These are phyloP conservation scores for Typha latifolia DNA, from an alignment of 176 grass and related monocot genomes.

Conservation along the genomic window DNA sequence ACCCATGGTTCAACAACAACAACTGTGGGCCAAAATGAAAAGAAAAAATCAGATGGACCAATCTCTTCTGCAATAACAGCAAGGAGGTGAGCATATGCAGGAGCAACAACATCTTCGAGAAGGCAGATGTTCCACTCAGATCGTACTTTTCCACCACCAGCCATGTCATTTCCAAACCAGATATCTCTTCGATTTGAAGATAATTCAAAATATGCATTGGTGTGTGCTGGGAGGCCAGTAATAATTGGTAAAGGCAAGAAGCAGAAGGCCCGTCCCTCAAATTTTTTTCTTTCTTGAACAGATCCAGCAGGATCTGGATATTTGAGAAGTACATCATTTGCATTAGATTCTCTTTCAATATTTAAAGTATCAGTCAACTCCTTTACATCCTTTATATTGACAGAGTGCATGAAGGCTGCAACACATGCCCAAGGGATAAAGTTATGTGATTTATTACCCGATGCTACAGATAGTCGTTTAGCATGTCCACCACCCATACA, in stretches of 20 bases:
- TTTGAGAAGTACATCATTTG: conserved; percentile 29
- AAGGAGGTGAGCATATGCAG: conserved; percentile 79
- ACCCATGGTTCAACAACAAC: conserved; percentile 72
- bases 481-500: conserved; percentile 83
- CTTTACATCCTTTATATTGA: conserved; percentile 51
- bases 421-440: conserved; percentile 97
- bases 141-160: conserved; percentile 76
- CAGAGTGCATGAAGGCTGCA: conserved; percentile 83
- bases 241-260: conserved; percentile 89
- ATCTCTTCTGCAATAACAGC: conserved; percentile 68
- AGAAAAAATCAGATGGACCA: conserved; percentile 68
- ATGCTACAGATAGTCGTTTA: conserved; percentile 56
- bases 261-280: conserved; percentile 85
- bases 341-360: conserved; percentile 32
- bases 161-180: conserved; percentile 97
- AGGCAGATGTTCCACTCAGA: conserved; percentile 94
- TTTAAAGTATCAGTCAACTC: conserved; percentile 30
- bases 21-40: conserved; percentile 81
- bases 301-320: conserved; percentile 35
- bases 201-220: conserved; percentile 98
- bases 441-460: conserved; percentile 62
- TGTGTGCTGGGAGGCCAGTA: conserved; percentile 74
- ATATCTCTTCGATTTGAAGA: conserved; percentile 99
- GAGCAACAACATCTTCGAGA: conserved; percentile 85
- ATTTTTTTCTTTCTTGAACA: conserved; percentile 37